phyloP scores from a whole-genome alignment of 495 filamentous ascomycete species.

The Cladorrhinum samala region DNA sequence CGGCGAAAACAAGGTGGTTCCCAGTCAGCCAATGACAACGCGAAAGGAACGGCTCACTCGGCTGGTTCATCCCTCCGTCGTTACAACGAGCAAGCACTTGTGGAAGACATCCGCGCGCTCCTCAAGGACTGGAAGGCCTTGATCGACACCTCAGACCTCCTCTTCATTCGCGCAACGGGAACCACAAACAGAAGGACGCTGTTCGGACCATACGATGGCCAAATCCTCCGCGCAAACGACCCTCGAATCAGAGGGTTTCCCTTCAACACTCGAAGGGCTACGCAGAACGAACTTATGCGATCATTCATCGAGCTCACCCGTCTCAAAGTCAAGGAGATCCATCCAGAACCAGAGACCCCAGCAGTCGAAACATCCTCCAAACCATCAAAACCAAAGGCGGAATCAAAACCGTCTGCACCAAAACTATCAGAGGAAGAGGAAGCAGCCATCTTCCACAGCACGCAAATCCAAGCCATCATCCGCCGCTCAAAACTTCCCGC shows the following conservation, averaged over 20 bases:
- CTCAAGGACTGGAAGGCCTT: constrained; percentile 74
- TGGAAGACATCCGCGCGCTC: constrained; percentile 72
- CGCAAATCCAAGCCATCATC: constrained; percentile 80
- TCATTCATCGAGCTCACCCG: constrained; percentile 88
- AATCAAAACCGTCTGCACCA: constrained; percentile 38
- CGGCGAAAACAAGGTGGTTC: constrained; percentile 92
- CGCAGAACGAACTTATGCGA: constrained; percentile 89
- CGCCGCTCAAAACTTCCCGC: constrained; percentile 85
- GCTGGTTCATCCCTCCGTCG: constrained; percentile 83
- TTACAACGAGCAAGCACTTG: constrained; percentile 87
- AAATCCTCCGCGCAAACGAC: constrained; percentile 77
- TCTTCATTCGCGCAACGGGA: constrained; percentile 88
- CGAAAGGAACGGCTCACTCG: constrained; percentile 88
- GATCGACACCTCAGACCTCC: constrained; percentile 73
- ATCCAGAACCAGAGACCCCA: constrained; percentile 50
- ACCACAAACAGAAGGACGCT: constrained; percentile 76
- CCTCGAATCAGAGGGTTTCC: constrained; percentile 82
- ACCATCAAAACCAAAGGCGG: constrained; percentile 35
- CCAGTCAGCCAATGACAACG: constrained; percentile 84
- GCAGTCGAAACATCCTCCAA: constrained; percentile 33
- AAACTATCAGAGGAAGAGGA: constrained; percentile 79
- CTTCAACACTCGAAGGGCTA: constrained; percentile 90
- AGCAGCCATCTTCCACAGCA: constrained; percentile 68
- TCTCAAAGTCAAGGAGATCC: constrained; percentile 71
- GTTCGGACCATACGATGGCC: constrained; percentile 85